phyloP scores from a whole-genome alignment of 2,329 filamentous ascomycete species.

The Lecanosticta acicola region DNA sequence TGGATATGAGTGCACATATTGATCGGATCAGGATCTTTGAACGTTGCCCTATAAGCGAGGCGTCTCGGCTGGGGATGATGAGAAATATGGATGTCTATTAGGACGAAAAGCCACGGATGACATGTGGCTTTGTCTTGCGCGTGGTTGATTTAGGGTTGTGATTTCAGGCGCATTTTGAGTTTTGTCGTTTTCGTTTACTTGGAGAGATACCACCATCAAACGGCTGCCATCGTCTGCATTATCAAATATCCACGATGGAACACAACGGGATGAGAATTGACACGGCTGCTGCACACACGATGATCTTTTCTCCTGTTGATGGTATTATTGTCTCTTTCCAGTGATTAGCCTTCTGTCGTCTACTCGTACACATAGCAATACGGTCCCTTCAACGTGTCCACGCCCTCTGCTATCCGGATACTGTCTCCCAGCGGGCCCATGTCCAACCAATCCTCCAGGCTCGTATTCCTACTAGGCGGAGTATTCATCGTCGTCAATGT shows the following conservation, averaged over 20 bases:
- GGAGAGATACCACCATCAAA: background rate
- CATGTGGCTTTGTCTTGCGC: too few species aligned
- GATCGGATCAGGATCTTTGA: background rate
- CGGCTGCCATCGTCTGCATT: background rate
- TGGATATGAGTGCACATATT: background rate
- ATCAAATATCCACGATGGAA: background rate
- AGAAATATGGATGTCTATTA: too few species aligned
- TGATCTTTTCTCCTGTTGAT: too few species aligned
- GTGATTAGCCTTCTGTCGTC: background rate
- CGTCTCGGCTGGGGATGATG: too few species aligned
- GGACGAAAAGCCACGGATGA: too few species aligned
- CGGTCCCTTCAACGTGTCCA: slow-evolving; percentile 14
- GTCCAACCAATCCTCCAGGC: slow-evolving; percentile 17
- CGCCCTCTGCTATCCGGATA: slow-evolving; percentile 15
- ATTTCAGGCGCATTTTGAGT: too few species aligned
- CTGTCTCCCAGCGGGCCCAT: slow-evolving; percentile 12
- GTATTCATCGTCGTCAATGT: slow-evolving; percentile 13
- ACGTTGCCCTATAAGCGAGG: background rate
- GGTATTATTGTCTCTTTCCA: background rate
- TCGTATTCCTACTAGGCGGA: slow-evolving; percentile 13
- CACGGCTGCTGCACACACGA: background rate
- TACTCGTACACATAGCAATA: slow-evolving; percentile 19
- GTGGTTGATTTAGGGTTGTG: too few species aligned
- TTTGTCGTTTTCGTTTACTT: background rate
- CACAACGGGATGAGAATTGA: background rate